Percentiles rank a stretch among this genome's conserved stretches.
Conservation (phyloP, 139 green algal genomes). For the Chlamydomonas sp. region DNA sequence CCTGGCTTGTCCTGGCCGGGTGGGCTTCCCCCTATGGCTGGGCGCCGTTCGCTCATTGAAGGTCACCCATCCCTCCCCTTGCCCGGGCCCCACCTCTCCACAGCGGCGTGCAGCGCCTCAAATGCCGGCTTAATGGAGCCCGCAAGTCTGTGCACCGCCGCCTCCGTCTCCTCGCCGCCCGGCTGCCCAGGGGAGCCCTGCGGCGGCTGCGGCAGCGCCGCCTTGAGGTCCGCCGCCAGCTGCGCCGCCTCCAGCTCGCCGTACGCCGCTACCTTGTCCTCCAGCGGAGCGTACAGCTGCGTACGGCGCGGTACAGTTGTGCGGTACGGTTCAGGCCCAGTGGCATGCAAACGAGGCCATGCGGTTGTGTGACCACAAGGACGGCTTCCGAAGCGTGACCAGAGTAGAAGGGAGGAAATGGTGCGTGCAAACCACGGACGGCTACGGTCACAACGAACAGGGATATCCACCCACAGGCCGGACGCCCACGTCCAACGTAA, state of each 20-base stretch:
- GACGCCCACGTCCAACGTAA: too few species aligned
- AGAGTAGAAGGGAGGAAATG: too few species aligned
- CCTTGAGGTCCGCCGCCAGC: slow-evolving; percentile 12
- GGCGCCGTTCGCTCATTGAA: too few species aligned
- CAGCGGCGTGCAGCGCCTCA: slow-evolving; percentile 1
- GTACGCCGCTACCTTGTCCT: slow-evolving; percentile 52
- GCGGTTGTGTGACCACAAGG: too few species aligned
- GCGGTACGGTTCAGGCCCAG: too few species aligned
- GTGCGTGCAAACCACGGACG: too few species aligned
- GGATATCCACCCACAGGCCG: too few species aligned
- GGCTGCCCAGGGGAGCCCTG: not conserved
- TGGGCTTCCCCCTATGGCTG: too few species aligned
- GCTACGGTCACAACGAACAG: too few species aligned
- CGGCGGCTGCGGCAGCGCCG: not conserved
- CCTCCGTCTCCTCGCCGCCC: not conserved
- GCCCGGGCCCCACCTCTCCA: slow-evolving; percentile 28
- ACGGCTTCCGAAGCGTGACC: too few species aligned
- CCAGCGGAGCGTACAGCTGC: slow-evolving; percentile 27
- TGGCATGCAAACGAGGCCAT: too few species aligned
- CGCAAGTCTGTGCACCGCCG: slow-evolving; percentile 38
- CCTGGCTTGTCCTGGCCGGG: too few species aligned
- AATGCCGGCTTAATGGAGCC: slow-evolving; percentile 45
- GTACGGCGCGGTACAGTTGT: not conserved
- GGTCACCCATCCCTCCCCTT: not conserved
- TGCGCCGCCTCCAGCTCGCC: slow-evolving; percentile 46